Evolutionary conservation across 306 rosid species (phyloP).

Genomic region (Geum urbanum): DNA sequence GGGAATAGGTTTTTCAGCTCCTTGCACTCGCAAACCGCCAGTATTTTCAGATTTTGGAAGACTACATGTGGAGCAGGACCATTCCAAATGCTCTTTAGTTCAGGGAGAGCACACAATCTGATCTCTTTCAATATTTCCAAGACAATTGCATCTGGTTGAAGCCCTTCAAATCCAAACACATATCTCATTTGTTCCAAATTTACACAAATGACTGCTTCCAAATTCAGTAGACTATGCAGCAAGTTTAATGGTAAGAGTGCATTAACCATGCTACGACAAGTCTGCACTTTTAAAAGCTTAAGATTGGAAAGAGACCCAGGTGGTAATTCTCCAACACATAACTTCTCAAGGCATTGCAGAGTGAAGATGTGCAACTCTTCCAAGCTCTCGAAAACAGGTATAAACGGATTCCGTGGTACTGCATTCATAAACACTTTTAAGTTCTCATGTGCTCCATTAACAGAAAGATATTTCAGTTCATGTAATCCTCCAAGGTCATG

Average conservation of each 20-base stretch:
- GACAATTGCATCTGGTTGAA: background rate
- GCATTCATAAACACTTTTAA: background rate
- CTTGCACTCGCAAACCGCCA: background rate
- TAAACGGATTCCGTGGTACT: background rate
- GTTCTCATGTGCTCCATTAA: background rate
- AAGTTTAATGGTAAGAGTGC: background rate
- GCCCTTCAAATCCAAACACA: background rate
- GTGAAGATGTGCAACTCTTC: background rate
- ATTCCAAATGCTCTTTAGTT: background rate
- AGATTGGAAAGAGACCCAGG: background rate
- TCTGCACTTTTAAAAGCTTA: background rate
- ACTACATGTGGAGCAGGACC: background rate
- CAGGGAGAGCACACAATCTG: background rate
- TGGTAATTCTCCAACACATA: background rate
- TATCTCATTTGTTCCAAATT: background rate
- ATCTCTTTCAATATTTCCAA: background rate
- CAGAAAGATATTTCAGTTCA: background rate
- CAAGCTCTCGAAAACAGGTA: background rate
- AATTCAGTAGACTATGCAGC: background rate
- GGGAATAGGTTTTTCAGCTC: conserved; percentile 1
- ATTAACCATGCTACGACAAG: background rate
- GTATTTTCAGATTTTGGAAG: background rate
- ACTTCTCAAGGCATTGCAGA: background rate
- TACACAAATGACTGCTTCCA: background rate
- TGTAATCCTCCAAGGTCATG: background rate